Conservation (phyloP, 2,329 filamentous ascomycete genomes). For the Aspergillus melleus region DNA sequence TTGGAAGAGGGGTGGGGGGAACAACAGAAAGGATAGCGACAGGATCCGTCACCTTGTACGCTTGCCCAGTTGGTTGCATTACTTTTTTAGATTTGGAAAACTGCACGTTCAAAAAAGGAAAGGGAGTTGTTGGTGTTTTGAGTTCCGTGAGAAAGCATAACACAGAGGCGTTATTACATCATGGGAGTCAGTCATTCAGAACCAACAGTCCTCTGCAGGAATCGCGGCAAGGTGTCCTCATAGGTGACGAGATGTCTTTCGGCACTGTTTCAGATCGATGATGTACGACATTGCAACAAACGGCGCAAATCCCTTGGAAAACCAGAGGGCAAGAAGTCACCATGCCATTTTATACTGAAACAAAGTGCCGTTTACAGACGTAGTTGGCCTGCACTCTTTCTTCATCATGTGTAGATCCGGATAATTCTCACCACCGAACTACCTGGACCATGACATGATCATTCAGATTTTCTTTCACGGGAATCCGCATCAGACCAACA, state of each 20-base stretch:
- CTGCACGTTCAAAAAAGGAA: not conserved
- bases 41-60: not conserved
- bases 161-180: not conserved
- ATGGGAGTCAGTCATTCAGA: not conserved
- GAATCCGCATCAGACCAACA: not conserved
- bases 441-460: not conserved
- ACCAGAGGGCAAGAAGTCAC: not conserved
- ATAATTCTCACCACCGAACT: not conserved
- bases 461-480: not conserved
- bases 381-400: not conserved
- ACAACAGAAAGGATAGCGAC: not conserved
- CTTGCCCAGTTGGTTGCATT: not conserved
- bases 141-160: not conserved
- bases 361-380: not conserved
- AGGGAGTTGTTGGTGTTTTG: not conserved
- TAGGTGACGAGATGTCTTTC: not conserved
- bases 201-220: not conserved
- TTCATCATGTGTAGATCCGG: not conserved
- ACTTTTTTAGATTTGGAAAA: not conserved
- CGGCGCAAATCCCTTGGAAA: not conserved
- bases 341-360: not conserved
- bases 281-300: not conserved
- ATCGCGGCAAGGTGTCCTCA: not conserved
- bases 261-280: not conserved
- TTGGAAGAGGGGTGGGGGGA: slow-evolving; percentile 5